Base-by-base conservation (phyloP, 176 grass and related monocot genomes). In the Oryza meyeriana region DNA sequence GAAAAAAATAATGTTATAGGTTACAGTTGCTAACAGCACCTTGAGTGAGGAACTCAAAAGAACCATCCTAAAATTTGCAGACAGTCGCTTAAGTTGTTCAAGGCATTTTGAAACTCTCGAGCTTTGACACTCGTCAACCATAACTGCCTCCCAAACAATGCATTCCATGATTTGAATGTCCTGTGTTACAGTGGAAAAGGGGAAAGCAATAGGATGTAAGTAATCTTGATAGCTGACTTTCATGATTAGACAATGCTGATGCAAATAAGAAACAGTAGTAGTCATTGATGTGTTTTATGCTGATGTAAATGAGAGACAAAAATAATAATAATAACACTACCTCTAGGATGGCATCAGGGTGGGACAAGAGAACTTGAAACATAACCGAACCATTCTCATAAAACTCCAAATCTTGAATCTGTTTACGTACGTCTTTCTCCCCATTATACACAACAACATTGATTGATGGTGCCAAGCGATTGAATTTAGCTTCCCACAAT, bases 331-430 rank as follows among this genome's bases (percentile, higher is more conserved):
- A 34, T 8, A 66, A 70, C 14, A 10, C 79, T 94, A 97, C 94
- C 94, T 97, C 92, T 79, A 89, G 24, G 27, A 94, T 72, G 29
- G 81, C 89, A 87, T 94, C 90, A 66, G 88, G 87, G 78, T 94
- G 88, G 74, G 92, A 89, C 77, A 97, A 72, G 32, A 97, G 86
- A 70, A 97, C 94, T 87, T 97, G 92, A 28, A 97, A 90, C 90
- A 94, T 92, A 71, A 94, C 80, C 36, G 72, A 88, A 70, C 88
- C 69, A 63, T 90, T 72, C 61, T 87, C 69, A 89, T 85, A 90
- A 77, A 97, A 97, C 80, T 97, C 92, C 69, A 90, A 44, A 88
- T 84, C 77, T 83, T 29, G 91, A 84, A 97, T 92, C 41, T 86
- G 79, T 87, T 89, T 92, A 24, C 90, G 92, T 18, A 87, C 83